Evolutionary conservation across 768 basidiomycete species (phyloP).

Genomic region (Lactarius trivialis): DNA sequence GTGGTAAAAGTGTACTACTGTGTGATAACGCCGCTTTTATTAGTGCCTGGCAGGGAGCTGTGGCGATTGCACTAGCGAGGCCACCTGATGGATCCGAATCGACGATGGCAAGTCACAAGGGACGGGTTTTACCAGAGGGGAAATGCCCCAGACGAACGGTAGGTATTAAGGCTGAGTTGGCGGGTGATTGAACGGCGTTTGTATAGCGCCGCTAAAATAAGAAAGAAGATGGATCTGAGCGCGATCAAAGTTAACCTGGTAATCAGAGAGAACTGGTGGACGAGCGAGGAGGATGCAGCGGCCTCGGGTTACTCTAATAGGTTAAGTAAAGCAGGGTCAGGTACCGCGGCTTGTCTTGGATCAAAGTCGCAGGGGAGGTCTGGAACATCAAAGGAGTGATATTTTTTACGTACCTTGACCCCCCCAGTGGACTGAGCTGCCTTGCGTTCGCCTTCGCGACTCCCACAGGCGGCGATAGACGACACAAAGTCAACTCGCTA

Average conservation of each 20-base stretch:
- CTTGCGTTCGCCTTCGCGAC: background rate
- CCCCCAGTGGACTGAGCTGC: no score
- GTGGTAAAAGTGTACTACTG: no score
- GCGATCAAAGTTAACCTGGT: background rate
- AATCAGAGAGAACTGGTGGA: background rate
- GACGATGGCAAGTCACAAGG: background rate
- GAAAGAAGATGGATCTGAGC: background rate
- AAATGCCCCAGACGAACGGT: background rate
- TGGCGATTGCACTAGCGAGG: background rate
- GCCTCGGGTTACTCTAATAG: no score
- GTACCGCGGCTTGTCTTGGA: no score
- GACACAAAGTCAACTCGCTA: background rate
- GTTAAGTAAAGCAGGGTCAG: no score
- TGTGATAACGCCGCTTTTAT: no score
- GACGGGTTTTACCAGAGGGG: background rate
- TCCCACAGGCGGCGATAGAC: background rate
- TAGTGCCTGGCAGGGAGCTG: no score
- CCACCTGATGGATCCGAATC: background rate
- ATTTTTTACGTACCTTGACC: background rate
- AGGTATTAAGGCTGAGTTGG: background rate
- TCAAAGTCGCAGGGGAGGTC: background rate
- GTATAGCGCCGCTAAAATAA: background rate
- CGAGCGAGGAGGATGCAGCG: no score
- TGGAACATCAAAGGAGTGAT: no score
- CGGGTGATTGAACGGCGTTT: background rate